Base-by-base conservation (phyloP, 2,329 filamentous ascomycete species). In the Colletotrichum tamarilloi region DNA sequence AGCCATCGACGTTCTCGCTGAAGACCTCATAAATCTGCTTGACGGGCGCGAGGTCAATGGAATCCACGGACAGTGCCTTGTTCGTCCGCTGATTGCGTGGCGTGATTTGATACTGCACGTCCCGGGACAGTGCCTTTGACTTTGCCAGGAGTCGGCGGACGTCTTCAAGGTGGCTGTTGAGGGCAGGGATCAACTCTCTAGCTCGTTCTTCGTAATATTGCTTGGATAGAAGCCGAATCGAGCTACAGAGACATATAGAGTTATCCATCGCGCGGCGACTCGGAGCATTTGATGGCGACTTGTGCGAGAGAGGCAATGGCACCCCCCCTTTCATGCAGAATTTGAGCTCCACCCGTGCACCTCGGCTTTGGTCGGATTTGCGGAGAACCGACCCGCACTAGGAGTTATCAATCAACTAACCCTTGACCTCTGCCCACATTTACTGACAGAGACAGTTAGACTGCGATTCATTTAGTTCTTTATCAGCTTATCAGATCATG, bases 11-110 rank as follows among this genome's bases (percentile, higher is more conserved):
- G n/a, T 81, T 69, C 12, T 66, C 62, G 9, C 60, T 22, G 30
- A 70, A 70, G 12, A 46, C 38, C n/a, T 70, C 53, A 2, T 73
- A 72, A 4, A 81, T 19, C 4, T 63, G 69, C 4, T 76, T 68
- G 5, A 76, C 64, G 3, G 52, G 70, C 1, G 62, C 32, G 1
- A 73, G 65, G 24, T 79, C 76, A 5, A 77, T 63, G 0, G 76
- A 67, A 1, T 74, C 75, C 0, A 80, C 68, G 2, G 76, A 76
- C 4, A 81, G n/a, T 0, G 79, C 79, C 72, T 81, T 82, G 42
- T 69, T 76, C 1, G 79, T 81, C 2, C 80, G 78, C 59, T 80
- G 77, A 32, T 80, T 81, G 60, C 75, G 80, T 0, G 79, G 76
- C 12, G 76, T 76, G 55, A 82, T 75, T 58, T 77, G 78, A 64